Evolutionary conservation across 441 rosid genomes (phyloP).

Genomic region (Dalechampia spathulata): DNA sequence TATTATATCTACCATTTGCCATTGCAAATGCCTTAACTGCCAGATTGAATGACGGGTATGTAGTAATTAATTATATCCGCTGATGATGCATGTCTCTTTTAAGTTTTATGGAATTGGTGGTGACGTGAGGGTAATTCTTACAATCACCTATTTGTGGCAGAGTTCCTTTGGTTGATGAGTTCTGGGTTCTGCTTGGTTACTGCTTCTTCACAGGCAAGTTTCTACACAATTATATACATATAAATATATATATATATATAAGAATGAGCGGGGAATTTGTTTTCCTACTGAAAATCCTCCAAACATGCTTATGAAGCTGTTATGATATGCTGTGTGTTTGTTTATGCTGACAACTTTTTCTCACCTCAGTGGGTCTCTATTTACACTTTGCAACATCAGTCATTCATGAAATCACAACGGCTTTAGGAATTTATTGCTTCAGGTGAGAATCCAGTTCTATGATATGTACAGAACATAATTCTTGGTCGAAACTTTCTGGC

Average conservation of each 20-base stretch:
- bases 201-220: conserved; percentile 68
- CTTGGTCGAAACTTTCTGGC: not conserved
- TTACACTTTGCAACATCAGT: conserved; percentile 88
- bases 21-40: conserved; percentile 88
- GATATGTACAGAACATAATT: not conserved
- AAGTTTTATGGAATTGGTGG: conserved; percentile 3
- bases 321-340: not conserved
- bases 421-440: conserved; percentile 95
- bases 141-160: conserved; percentile 30
- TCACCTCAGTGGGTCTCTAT: conserved; percentile 56
- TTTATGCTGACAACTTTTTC: conserved; percentile 19
- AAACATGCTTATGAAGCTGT: not conserved
- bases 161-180: conserved; percentile 79
- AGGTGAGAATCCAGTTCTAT: conserved; percentile 40
- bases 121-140: not conserved
- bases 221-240: too few species aligned
- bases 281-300: not conserved
- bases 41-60: conserved; percentile 76
- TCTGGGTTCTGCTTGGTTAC: conserved; percentile 93
- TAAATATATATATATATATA: conserved; percentile 1
- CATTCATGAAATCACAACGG: conserved; percentile 80
- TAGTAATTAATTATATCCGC: not conserved
- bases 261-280: not conserved
- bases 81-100: conserved; percentile 4
- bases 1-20: conserved; percentile 87